Evolutionary conservation across 73 alveolate genomes (phyloP).

Genomic region (Paramecium caudatum): DNA sequence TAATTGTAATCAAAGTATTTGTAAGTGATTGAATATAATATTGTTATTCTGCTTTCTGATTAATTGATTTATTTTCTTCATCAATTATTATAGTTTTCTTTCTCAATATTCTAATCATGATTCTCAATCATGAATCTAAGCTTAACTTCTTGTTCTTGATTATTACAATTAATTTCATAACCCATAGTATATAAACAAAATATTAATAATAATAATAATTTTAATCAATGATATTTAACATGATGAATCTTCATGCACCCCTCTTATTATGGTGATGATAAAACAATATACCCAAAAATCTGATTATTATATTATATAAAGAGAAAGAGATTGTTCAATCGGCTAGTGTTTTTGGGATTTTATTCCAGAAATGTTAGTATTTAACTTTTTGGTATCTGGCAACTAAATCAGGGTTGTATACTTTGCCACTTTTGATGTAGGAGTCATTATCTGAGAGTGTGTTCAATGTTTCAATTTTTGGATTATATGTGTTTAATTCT

Average conservation of each 20-base stretch:
- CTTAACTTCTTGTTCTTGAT: no score
- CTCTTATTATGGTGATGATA: slow-evolving; percentile 41
- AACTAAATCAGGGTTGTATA: neutral
- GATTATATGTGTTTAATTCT: neutral
- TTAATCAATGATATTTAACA: no score
- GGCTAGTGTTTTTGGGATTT: slow-evolving; percentile 11
- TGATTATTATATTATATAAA: neutral
- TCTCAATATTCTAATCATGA: no score
- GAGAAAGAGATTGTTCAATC: neutral
- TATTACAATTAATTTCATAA: no score
- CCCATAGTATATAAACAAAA: no score
- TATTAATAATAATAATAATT: no score
- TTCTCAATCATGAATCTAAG: no score
- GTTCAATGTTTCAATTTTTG: neutral
- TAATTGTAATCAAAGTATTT: no score
- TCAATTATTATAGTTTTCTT: no score
- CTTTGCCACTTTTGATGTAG: neutral
- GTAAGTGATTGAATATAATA: no score
- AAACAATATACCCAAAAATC: neutral
- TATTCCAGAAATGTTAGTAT: slow-evolving; percentile 1
- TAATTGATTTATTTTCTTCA: no score
- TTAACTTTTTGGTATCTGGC: slow-evolving; percentile 1
- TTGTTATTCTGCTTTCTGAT: no score
- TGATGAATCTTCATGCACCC: slow-evolving; percentile 55
- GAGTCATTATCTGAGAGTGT: slow-evolving; percentile 44